Base-by-base conservation (phyloP, 805 yeast genomes). In the Soucietia sequanensis region DNA sequence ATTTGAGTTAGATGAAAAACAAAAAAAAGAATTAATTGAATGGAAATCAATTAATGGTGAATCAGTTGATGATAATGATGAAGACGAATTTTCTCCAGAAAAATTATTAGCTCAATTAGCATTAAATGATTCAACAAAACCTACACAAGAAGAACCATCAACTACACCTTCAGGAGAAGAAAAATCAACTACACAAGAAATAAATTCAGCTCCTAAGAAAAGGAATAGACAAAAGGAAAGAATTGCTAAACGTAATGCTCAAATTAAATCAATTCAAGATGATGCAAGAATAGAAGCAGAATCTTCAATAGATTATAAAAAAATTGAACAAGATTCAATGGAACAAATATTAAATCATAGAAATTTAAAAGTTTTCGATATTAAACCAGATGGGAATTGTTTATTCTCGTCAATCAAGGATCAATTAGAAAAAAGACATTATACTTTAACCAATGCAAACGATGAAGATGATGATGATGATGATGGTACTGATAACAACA, bases 301-400 rank as follows among this genome's bases (percentile, higher is more conserved):
- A 1, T 53, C 57, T 11, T 72, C 74, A 42, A 84, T 89, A 0
- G 87, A 91, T 55, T 65, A 78, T 46, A 68, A 89, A 22, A 73
- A 75, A 31, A 76, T 84, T 14, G 98, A 91, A 62, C 70, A 78
- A 38, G 84, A 79, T 10, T 77, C 80, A 31, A 70, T 91, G 54
- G 68, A 67, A 13, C 66, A 66, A 23, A 51, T 82, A 18, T 76
- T 93, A 41, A 46, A 52, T 2, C 36, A 72, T 17, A 65, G 72
- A 21, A 62, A 70, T 4, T 62, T 87, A n/a, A 51, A 43, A 14
- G 80, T 81, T 44, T 60, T 70, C 41, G 95, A 89, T 45, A 84
- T 89, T 30, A 67, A 72, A 40, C 95, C 98, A 0, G 98, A 91
- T 58, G 99, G 98, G 0, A 91, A 91, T 57, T 93, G 99, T 68